Conservation (phyloP, 768 basidiomycete species). For the Trametes meyenii region DNA sequence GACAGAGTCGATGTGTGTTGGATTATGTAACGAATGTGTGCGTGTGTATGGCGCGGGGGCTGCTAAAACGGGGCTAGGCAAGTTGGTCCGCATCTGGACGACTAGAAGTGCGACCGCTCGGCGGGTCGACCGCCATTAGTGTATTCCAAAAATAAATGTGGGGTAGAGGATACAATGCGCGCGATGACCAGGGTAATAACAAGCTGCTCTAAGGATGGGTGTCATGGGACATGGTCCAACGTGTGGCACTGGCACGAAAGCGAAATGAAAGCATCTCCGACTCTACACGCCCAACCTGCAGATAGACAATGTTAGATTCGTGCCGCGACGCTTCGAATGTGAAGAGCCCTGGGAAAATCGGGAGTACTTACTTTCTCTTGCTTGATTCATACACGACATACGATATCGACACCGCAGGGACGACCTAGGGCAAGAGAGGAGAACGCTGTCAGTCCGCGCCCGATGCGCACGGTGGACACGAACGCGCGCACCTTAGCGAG, state of each 20-base stretch:
- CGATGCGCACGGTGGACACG: slow-evolving; percentile 18
- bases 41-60: slow-evolving; percentile 6
- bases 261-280: slow-evolving; percentile 14
- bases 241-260: slow-evolving; percentile 13
- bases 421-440: slow-evolving; percentile 56
- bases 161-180: slow-evolving; percentile 27
- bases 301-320: slow-evolving; percentile 7
- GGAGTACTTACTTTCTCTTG: slow-evolving; percentile 66
- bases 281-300: slow-evolving; percentile 54
- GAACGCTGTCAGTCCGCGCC: slow-evolving; percentile 3
- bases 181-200: slow-evolving; percentile 7
- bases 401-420: slow-evolving; percentile 95
- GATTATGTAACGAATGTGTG: slow-evolving; percentile 22
- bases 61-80: not conserved
- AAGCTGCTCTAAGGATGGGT: slow-evolving; percentile 7
- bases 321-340: not conserved
- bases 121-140: slow-evolving; percentile 9
- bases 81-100: not conserved
- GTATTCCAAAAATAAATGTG: slow-evolving; percentile 20
- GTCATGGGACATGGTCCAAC: slow-evolving; percentile 12
- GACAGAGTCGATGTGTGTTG: not conserved
- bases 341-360: not conserved
- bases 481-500: slow-evolving; percentile 73
- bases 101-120: not conserved
- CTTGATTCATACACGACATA: slow-evolving; percentile 92